Base-by-base conservation (phyloP, 139 green algal genomes). In the Mesotaenium endlicherianum region DNA sequence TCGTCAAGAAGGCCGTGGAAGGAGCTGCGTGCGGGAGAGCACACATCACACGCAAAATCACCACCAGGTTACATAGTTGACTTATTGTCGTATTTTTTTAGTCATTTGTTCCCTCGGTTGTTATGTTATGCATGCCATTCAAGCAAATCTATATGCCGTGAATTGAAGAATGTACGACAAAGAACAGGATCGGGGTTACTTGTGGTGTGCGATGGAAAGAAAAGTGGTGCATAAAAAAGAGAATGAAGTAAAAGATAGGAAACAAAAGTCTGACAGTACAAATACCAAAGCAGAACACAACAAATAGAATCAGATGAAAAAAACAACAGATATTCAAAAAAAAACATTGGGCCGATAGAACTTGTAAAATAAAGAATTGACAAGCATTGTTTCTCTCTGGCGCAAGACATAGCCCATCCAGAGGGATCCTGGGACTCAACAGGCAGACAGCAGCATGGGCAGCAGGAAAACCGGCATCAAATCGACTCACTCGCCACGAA, bases 401-500 rank as follows among this genome's bases (percentile, higher is more conserved):
- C n/a, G n/a, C n/a, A n/a, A n/a, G n/a, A n/a, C n/a, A n/a, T n/a
- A n/a, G n/a, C n/a, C n/a, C n/a, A n/a, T n/a, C n/a, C n/a, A n/a
- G n/a, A n/a, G n/a, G n/a, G n/a, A n/a, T n/a, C n/a, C n/a, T n/a
- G n/a, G n/a, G n/a, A n/a, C n/a, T n/a, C n/a, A n/a, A n/a, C n/a
- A n/a, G n/a, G n/a, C n/a, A n/a, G n/a, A n/a, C 47, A 57, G 47
- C 47, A 26, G 8, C 47, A 57, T 57, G 47, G 47, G 11, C 47
- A 26, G 47, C 8, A 11, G 11, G 47, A 57, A 57, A 57, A 26
- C 8, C 8, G 11, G 8, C 47, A 8, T 57, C 47, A 57, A 11
- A 8, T 57, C n/a, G 20, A 41, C 75, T 82, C 31, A 82, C 75
- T 82, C 75, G 75, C 75, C 59, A 41, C 75, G 57, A 43, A 82